A percentile compares a stretch with the other conserved stretches of the same genome.
Evolutionary conservation across 192 early-diverging fungal genomes (phyloP).

Genomic region (Backusella australiensis): DNA sequence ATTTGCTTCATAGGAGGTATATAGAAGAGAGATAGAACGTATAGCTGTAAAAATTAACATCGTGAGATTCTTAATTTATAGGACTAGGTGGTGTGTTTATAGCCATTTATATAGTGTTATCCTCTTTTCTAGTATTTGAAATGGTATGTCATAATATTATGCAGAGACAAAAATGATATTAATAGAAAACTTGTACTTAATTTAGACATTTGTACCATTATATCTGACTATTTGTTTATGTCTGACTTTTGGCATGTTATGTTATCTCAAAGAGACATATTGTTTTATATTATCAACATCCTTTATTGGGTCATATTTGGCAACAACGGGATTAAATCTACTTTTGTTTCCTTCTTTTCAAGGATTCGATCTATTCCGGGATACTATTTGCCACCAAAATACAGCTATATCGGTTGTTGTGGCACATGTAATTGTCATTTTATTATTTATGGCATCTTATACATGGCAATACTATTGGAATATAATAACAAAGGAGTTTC

Average conservation of each 20-base stretch:
- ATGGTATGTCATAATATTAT: background rate
- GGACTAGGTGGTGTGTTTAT: background rate
- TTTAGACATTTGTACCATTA: background rate
- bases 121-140: background rate
- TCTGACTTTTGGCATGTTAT: background rate
- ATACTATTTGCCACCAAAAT: background rate
- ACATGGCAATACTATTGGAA: background rate
- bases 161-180: background rate
- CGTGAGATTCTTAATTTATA: background rate
- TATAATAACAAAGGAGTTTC: background rate
- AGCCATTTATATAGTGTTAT: background rate
- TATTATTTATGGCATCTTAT: background rate
- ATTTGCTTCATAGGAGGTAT: background rate
- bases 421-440: background rate
- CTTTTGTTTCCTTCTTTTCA: background rate
- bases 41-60: background rate
- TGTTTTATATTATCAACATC: background rate
- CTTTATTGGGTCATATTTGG: background rate
- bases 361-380: background rate
- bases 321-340: background rate
- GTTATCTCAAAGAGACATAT: background rate
- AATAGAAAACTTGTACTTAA: background rate
- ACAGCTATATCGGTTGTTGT: background rate
- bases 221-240: background rate
- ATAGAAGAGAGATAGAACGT: background rate